Conservation (phyloP, 1,139 yeast species). For the Diutina catenulata region DNA sequence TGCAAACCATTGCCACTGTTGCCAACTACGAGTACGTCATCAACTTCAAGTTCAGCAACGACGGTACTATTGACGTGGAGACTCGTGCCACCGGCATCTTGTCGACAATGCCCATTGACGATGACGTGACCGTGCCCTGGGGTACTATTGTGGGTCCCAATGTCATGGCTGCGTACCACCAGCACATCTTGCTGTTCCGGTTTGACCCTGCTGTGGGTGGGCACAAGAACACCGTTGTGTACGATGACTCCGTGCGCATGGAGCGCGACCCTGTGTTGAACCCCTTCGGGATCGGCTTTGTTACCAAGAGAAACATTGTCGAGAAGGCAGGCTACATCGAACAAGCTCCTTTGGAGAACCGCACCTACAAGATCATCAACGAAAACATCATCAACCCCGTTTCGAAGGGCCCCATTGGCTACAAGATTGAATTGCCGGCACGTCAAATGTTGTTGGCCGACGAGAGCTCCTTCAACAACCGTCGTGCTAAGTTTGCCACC, state of each 20-base stretch:
- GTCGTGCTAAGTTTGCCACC: slow-evolving; percentile 63
- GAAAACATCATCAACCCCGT: slow-evolving; percentile 69
- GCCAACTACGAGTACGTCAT: slow-evolving; percentile 83
- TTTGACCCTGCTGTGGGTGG: slow-evolving; percentile 86
- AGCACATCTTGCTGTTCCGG: slow-evolving; percentile 75
- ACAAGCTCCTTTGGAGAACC: slow-evolving; percentile 65
- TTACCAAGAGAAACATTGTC: slow-evolving; percentile 48
- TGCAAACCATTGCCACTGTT: slow-evolving; percentile 81
- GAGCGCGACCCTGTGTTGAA: slow-evolving; percentile 41
- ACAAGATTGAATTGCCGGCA: slow-evolving; percentile 70
- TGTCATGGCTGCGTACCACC: slow-evolving; percentile 83
- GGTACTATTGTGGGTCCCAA: slow-evolving; percentile 81
- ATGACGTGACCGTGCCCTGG: slow-evolving; percentile 63
- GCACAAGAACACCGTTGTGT: slow-evolving; percentile 65
- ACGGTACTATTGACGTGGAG: slow-evolving; percentile 74
- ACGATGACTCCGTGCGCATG: slow-evolving; percentile 61
- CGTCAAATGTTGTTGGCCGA: slow-evolving; percentile 66
- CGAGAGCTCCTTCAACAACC: slow-evolving; percentile 46
- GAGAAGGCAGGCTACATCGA: slow-evolving; percentile 68
- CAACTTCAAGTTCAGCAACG: slow-evolving; percentile 70
- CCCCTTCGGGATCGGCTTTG: slow-evolving; percentile 69
- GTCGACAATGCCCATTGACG: slow-evolving; percentile 77
- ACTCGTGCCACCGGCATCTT: slow-evolving; percentile 84
- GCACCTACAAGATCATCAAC: slow-evolving; percentile 70
- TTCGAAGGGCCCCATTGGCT: slow-evolving; percentile 71